Percentiles rank a stretch among this genome's conserved stretches.
Conservation (phyloP, 1,139 yeast genomes). For the Blastobotrys serpentis region DNA sequence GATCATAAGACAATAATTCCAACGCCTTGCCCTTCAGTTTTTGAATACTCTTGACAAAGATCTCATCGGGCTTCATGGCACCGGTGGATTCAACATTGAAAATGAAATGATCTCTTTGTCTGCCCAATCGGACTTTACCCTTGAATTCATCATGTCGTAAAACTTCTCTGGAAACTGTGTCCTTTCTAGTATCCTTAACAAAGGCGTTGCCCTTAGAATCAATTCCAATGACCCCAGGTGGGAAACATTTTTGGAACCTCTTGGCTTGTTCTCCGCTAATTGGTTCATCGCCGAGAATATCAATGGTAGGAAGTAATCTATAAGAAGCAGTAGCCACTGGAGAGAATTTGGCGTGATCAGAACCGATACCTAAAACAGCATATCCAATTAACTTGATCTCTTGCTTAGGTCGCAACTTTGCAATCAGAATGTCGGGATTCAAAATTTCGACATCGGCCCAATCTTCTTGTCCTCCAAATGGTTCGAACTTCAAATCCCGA, state of each 20-base stretch:
- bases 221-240: conserved; percentile 86
- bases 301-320: conserved; percentile 88
- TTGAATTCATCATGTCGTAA: conserved; percentile 88
- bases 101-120: conserved; percentile 88
- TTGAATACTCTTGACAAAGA: conserved; percentile 84
- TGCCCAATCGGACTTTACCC: conserved; percentile 85
- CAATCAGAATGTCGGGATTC: conserved; percentile 80
- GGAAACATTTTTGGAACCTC: conserved; percentile 85
- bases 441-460: conserved; percentile 41
- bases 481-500: conserved; percentile 81
- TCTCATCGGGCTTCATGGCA: conserved; percentile 95
- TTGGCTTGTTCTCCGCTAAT: conserved; percentile 74
- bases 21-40: conserved; percentile 83
- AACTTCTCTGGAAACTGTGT: conserved; percentile 92
- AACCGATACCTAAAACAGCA: conserved; percentile 87
- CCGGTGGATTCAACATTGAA: conserved; percentile 94
- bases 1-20: conserved; percentile 47
- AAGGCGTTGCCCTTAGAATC: conserved; percentile 67
- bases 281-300: conserved; percentile 61
- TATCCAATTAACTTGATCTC: conserved; percentile 88
- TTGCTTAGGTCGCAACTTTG: conserved; percentile 95
- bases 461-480: conserved; percentile 85
- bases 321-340: conserved; percentile 98
- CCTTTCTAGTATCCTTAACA: conserved; percentile 86
- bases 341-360: conserved; percentile 95